phyloP scores from a whole-genome alignment of 768 basidiomycete species.

The Lactarius tabidus region DNA sequence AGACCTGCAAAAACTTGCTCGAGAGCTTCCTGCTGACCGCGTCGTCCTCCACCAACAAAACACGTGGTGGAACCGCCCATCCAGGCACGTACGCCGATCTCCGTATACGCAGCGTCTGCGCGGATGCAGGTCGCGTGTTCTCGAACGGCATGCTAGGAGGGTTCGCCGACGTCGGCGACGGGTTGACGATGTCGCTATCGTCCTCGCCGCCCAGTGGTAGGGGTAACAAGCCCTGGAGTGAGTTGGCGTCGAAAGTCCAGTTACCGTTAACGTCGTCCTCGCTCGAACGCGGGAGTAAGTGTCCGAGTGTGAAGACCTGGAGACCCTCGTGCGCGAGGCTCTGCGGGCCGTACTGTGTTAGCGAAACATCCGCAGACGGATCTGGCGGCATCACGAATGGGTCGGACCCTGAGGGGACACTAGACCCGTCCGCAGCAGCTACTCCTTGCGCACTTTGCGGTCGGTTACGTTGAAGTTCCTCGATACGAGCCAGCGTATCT shows the following conservation, averaged over 20 bases:
- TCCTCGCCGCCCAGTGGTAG: constrained; percentile 10
- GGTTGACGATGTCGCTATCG: constrained; percentile 4
- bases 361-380: not conserved
- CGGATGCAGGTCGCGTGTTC: constrained; percentile 25
- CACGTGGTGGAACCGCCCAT: constrained; percentile 88
- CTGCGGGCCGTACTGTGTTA: constrained; percentile 24
- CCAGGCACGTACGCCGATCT: constrained; percentile 81
- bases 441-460: constrained; percentile 20
- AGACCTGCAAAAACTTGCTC: constrained; percentile 91
- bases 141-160: constrained; percentile 22
- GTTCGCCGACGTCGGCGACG: constrained; percentile 7
- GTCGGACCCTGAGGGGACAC: constrained; percentile 13
- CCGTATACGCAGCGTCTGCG: constrained; percentile 60
- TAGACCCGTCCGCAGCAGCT: constrained; percentile 24
- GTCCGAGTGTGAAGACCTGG: constrained; percentile 78
- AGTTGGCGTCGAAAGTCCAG: constrained; percentile 53
- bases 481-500: constrained; percentile 50
- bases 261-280: constrained; percentile 51
- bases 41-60: constrained; percentile 94
- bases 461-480: constrained; percentile 42
- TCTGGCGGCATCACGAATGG: constrained; percentile 17
- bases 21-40: constrained; percentile 83
- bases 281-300: constrained; percentile 57
- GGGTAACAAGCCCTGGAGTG: constrained; percentile 29
- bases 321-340: constrained; percentile 53